Base-by-base conservation (phyloP, 768 basidiomycete species). In the Mrakia blollopis region DNA sequence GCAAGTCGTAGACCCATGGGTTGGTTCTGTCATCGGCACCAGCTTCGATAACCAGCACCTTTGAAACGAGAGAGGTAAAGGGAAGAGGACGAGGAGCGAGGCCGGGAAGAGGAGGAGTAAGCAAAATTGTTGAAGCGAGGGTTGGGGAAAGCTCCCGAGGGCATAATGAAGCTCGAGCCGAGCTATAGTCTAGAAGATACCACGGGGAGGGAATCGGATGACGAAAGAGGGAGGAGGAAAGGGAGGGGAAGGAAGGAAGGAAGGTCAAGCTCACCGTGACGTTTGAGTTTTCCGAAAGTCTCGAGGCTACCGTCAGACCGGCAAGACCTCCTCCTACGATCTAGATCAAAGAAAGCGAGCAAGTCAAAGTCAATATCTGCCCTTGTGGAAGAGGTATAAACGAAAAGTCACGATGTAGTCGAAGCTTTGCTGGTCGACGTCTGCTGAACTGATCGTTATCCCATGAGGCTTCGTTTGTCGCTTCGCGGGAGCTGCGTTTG, bases 361-460 rank as follows among this genome's bases (percentile, higher is more conserved):
- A 23, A n/a, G 23, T 54, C 8, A 8, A n/a, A 54, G 52, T n/a
- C n/a, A n/a, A n/a, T n/a, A n/a, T n/a, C n/a, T n/a, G n/a, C n/a
- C n/a, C n/a, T n/a, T n/a, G n/a, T n/a, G n/a, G n/a, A n/a, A n/a
- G n/a, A n/a, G n/a, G n/a, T n/a, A n/a, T n/a, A n/a, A n/a, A n/a
- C n/a, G n/a, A n/a, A n/a, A n/a, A n/a, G 83, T 84, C 78, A 87
- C 85, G 76, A 90, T 85, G 80, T 87, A 89, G 84, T 89, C 89
- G 80, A 87, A 89, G 0, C 86, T 80, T 69, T 82, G 77, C 9
- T 77, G 77, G 37, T 77, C 68, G 30, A 83, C 82, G 72, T 70
- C 69, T 0, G 78, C 41, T 11, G 68, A 44, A 4, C 39, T 23
- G 39, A 44, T 70, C 23, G 39, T 70, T 7, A 70, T 23, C 4